These are phyloP conservation scores for Peronospora farinosa DNA, from an alignment of 352 stramenopile species.

Conservation along the genomic window DNA sequence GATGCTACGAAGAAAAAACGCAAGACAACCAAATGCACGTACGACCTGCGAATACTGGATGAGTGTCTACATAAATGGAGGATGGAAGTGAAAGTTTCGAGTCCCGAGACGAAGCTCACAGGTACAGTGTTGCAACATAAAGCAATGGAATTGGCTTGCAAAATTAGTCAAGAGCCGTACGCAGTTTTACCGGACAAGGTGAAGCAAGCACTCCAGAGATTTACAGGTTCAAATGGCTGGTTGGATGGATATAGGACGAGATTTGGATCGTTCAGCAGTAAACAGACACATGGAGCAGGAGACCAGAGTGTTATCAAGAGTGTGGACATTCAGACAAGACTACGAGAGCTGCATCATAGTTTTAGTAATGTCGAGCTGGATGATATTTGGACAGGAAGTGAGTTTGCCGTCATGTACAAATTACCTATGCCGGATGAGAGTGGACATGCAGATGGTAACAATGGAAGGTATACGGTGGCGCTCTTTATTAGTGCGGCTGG, in stretches of 20 bases:
- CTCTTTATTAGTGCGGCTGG: slow-evolving; percentile 73
- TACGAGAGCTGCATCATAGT: slow-evolving; percentile 74
- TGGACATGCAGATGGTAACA: slow-evolving; percentile 8
- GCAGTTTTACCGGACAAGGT: slow-evolving; percentile 68
- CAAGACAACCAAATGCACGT: slow-evolving; percentile 83
- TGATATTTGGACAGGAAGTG: slow-evolving; percentile 74
- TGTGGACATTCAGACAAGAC: slow-evolving; percentile 78
- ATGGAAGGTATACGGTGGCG: slow-evolving; percentile 59
- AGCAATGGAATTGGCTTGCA: slow-evolving; percentile 75
- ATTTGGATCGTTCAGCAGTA: slow-evolving; percentile 80
- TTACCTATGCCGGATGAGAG: slow-evolving; percentile 15
- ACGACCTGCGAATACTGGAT: slow-evolving; percentile 73
- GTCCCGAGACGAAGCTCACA: slow-evolving; percentile 70
- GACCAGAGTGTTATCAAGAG: slow-evolving; percentile 72
- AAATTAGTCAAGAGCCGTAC: slow-evolving; percentile 66
- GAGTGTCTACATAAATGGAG: slow-evolving; percentile 85
- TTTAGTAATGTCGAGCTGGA: slow-evolving; percentile 52
- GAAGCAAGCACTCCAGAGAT: slow-evolving; percentile 62
- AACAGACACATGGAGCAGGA: slow-evolving; percentile 36
- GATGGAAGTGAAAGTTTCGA: slow-evolving; percentile 81
- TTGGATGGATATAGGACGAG: slow-evolving; percentile 78
- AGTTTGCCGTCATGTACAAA: slow-evolving; percentile 72
- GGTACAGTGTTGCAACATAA: slow-evolving; percentile 78
- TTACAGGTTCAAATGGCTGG: slow-evolving; percentile 80
- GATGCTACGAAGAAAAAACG: slow-evolving; percentile 81